These are phyloP conservation scores for Colletotrichum tanaceti DNA, from an alignment of 2,329 filamentous ascomycete genomes.

Conservation along the genomic window DNA sequence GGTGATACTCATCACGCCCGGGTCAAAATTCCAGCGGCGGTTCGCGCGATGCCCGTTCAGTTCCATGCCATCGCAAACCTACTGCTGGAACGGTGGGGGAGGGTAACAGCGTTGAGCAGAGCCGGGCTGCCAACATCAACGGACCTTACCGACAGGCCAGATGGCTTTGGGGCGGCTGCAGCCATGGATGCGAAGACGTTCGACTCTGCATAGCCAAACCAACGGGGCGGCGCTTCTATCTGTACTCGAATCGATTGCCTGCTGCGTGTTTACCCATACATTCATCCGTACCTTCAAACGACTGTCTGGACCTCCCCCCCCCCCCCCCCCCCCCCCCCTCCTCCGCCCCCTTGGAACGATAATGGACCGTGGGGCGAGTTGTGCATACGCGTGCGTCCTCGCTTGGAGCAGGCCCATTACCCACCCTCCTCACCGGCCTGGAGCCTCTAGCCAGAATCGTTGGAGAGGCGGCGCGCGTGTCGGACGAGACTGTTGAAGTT, in stretches of 20 bases:
- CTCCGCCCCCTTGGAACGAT: background rate
- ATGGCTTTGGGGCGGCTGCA: background rate
- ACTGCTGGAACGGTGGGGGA: background rate
- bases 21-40: background rate
- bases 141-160: background rate
- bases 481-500: too few species aligned
- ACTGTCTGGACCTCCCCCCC: too few species aligned
- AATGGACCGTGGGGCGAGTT: background rate
- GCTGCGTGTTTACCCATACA: background rate
- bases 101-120: background rate
- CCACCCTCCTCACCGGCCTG: background rate
- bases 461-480: too few species aligned
- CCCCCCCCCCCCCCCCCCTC: too few species aligned
- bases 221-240: background rate
- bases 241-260: background rate
- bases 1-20: background rate
- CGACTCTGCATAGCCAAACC: background rate
- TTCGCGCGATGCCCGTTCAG: background rate
- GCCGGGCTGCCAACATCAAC: background rate
- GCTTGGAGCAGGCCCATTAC: background rate
- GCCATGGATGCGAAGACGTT: background rate
- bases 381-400: too few species aligned
- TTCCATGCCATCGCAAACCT: background rate
- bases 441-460: background rate
- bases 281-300: too few species aligned